Base-by-base conservation (phyloP, 139 green algal genomes). In the Haematococcus lacustris region DNA sequence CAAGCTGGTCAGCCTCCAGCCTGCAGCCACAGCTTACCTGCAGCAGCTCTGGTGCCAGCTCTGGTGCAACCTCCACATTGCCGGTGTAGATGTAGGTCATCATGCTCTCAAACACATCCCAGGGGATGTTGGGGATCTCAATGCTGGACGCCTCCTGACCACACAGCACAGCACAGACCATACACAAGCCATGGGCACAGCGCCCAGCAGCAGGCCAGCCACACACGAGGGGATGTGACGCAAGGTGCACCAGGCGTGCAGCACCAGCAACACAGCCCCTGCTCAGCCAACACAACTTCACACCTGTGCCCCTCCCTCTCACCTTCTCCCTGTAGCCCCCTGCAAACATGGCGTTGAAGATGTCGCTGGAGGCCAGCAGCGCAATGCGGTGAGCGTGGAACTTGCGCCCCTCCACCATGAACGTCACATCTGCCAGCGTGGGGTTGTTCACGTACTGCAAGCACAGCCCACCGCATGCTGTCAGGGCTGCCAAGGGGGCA, bases 261-360 rank as follows among this genome's bases (percentile, higher is more conserved):
- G n/a, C n/a, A n/a, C n/a, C n/a, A n/a, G n/a, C n/a, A n/a, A n/a
- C n/a, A n/a, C n/a, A n/a, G n/a, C n/a, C n/a, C n/a, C n/a, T n/a
- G n/a, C n/a, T n/a, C n/a, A n/a, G n/a, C n/a, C n/a, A n/a, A n/a
- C n/a, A n/a, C n/a, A n/a, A n/a, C n/a, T n/a, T n/a, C n/a, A n/a
- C n/a, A n/a, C n/a, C n/a, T n/a, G n/a, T n/a, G n/a, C n/a, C n/a
- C n/a, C n/a, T n/a, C n/a, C n/a, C n/a, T n/a, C n/a, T n/a, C n/a
- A 72, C 67, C 67, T 72, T 73, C 39, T 76, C 77, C 74, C 83
- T 85, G 83, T 94, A 97, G 51, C 91, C 85, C 0, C 92, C 85
- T 64, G 91, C 88, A 76, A 98, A 98, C 94, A 98, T 98, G 57
- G 91, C 91, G 17, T 85, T 75, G 86, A 98, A 98, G 39, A 91